Base-by-base conservation (phyloP, 805 yeast species). In the Kodamaea kaohsiungensis region DNA sequence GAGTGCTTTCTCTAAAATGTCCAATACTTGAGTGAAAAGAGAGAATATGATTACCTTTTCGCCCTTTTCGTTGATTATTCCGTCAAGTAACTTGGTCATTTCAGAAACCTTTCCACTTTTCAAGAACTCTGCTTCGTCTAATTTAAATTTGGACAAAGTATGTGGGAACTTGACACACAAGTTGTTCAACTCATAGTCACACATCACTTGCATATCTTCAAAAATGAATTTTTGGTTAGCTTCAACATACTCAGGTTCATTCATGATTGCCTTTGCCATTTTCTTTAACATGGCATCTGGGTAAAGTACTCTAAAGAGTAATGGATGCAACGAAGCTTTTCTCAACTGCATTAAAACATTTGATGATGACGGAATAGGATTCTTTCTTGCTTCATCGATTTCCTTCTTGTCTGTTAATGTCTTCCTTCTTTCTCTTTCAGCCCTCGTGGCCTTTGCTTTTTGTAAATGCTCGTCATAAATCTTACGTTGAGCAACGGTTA, bases 121-220 rank as follows among this genome's bases (percentile, higher is more conserved):
- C 43, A 79, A 61, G 71, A 78, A 76, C 76, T 83, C 86, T 39
- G 77, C 77, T 42, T 82, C 78, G 10, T 81, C 76, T 48, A 93
- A 68, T 51, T 73, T 71, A 68, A 71, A 87, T 46, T 73, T 67
- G 9, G 81, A 73, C 38, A 90, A 69, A 0, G 92, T 82, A n/a
- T 68, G 72, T 30, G 92, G 89, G 69, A 88, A 93, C 58, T 82
- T 83, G 43, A 75, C 75, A 67, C 98, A 91, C 51, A 95, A 73
- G 15, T 76, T 75, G 64, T 91, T 86, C 50, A 95, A 76, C 71
- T 95, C 99, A 67, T 82, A 89, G 74, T 95, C 99, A 7, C 89
- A 81, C 98, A 95, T 91, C 12, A 88, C 90, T 66, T 84, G 84
- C 98, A 95, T 92, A 69, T 95, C 99, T 73, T 95, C 99, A 64